Percentiles rank a stretch among this genome's conserved stretches.
phyloP scores from a whole-genome alignment of 2,329 filamentous ascomycete genomes.

The Pyricularia grisea region DNA sequence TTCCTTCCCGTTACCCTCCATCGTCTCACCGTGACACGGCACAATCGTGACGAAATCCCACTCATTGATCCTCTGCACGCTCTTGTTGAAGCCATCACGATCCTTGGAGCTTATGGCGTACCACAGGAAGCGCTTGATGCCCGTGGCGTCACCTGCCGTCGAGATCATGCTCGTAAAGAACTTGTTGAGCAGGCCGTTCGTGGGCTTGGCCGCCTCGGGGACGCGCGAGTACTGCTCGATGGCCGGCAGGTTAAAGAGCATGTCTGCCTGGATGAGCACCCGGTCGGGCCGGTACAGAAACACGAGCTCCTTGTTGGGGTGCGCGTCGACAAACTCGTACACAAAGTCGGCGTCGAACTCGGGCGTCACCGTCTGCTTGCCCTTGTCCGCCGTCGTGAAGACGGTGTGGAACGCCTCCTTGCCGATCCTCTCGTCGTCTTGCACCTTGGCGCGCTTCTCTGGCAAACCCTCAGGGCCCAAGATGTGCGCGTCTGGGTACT shows the following conservation, averaged over 20 bases:
- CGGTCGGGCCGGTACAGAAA: slow-evolving; percentile 72
- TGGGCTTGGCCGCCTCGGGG: slow-evolving; percentile 31
- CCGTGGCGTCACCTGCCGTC: slow-evolving; percentile 56
- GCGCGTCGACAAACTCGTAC: slow-evolving; percentile 69
- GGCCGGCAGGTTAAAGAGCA: slow-evolving; percentile 85
- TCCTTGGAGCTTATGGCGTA: slow-evolving; percentile 55
- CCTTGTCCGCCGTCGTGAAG: slow-evolving; percentile 48
- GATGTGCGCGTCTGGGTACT: slow-evolving; percentile 65
- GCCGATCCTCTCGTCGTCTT: slow-evolving; percentile 43
- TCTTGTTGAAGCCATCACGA: slow-evolving; percentile 59
- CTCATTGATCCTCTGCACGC: slow-evolving; percentile 54
- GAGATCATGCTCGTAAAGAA: slow-evolving; percentile 45
- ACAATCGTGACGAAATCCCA: slow-evolving; percentile 86
- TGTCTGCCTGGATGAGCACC: slow-evolving; percentile 79
- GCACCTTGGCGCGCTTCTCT: slow-evolving; percentile 64
- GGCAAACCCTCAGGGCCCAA: slow-evolving; percentile 75
- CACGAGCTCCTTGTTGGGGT: slow-evolving; percentile 80
- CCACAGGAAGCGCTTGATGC: slow-evolving; percentile 77
- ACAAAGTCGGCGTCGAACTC: slow-evolving; percentile 87
- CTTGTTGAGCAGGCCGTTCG: slow-evolving; percentile 27
- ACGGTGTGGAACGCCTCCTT: slow-evolving; percentile 55
- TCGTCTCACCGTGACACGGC: slow-evolving; percentile 87
- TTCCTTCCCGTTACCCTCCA: slow-evolving; percentile 64
- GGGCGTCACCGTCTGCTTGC: slow-evolving; percentile 46
- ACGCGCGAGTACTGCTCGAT: slow-evolving; percentile 71